phyloP scores from a whole-genome alignment of 345 rosid species.

The Eucalyptus microcorys region DNA sequence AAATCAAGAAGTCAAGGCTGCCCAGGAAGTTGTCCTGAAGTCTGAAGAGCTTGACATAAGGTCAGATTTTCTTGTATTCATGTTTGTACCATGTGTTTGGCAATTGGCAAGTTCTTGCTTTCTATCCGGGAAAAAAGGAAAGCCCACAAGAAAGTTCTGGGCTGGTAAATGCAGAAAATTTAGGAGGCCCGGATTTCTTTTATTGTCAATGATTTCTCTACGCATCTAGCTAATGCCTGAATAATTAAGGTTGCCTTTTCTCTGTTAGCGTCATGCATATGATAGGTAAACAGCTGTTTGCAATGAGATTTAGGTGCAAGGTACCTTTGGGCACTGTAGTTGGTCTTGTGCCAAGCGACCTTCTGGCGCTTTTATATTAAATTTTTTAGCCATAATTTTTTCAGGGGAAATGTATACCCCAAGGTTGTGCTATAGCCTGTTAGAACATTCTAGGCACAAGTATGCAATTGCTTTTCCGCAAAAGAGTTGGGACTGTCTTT shows the following conservation, averaged over 20 bases:
- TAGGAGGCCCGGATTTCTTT: neutral
- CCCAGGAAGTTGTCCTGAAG: conserved; percentile 44
- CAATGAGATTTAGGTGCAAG: neutral
- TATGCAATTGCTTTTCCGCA: neutral
- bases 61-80: conserved; percentile 4
- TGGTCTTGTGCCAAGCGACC: neutral
- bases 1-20: conserved; percentile 49
- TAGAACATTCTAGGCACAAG: neutral
- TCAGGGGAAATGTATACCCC: neutral
- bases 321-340: neutral
- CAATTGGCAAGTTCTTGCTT: neutral
- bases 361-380: neutral
- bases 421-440: neutral
- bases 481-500: neutral
- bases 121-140: neutral
- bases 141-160: neutral
- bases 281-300: neutral
- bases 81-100: neutral
- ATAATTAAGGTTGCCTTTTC: neutral
- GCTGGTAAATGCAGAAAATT: neutral
- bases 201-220: neutral
- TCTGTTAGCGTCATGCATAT: neutral
- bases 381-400: neutral
- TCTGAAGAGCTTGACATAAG: conserved; percentile 45
- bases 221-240: neutral